These are phyloP conservation scores for Pterulicium gracile DNA, from an alignment of 1,284 basidiomycete species.

Conservation along the genomic window DNA sequence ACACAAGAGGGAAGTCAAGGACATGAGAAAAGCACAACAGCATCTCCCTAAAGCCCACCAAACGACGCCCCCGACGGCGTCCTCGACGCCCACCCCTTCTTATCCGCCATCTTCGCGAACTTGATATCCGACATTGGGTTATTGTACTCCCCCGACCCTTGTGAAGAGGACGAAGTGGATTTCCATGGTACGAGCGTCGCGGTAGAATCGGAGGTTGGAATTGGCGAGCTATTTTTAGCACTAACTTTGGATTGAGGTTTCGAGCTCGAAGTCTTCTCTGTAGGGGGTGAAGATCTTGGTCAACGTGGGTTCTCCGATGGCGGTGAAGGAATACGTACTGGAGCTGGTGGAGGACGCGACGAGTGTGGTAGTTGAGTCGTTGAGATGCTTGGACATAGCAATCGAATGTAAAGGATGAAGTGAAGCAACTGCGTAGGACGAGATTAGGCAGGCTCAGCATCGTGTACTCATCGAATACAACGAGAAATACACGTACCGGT, in stretches of 20 bases:
- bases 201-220: background rate
- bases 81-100: slow-evolving; percentile 17
- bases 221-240: too few relatives aligned
- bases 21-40: too few relatives aligned
- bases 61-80: slow-evolving; percentile 15
- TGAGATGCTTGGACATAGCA: background rate
- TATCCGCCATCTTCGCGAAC: slow-evolving; percentile 15
- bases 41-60: background rate
- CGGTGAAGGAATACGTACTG: too few relatives aligned
- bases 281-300: too few relatives aligned
- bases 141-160: background rate
- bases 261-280: background rate
- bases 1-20: too few relatives aligned
- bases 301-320: too few relatives aligned
- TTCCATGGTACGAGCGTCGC: background rate
- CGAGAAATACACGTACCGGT: too few relatives aligned
- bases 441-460: too few relatives aligned
- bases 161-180: background rate
- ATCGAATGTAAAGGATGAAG: too few relatives aligned
- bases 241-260: too few relatives aligned
- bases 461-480: too few relatives aligned
- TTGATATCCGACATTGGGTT: slow-evolving; percentile 7
- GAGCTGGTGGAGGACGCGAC: background rate
- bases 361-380: background rate
- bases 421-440: too few relatives aligned